Evolutionary conservation across 2,329 filamentous ascomycete genomes (phyloP).

Genomic region (Bipolaris bicolor): DNA sequence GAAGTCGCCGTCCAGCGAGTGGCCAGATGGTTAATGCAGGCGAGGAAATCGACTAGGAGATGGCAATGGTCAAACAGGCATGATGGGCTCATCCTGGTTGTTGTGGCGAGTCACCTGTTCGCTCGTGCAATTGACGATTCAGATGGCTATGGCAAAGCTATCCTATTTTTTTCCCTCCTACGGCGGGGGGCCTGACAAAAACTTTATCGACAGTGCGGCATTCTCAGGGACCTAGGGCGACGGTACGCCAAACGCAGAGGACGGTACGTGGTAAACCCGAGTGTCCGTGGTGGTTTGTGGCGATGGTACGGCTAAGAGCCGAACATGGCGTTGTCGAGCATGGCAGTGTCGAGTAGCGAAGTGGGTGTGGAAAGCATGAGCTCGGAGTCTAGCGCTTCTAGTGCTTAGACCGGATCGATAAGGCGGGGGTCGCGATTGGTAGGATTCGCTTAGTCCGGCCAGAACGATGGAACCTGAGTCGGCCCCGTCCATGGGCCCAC

Average conservation of each 20-base stretch:
- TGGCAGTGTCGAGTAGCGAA: neutral
- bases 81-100: constrained; percentile 2
- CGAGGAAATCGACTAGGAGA: neutral
- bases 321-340: neutral
- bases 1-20: neutral
- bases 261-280: neutral
- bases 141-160: neutral
- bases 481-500: constrained; percentile 1
- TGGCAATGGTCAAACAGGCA: neutral
- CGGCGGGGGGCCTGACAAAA: neutral
- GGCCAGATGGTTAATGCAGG: neutral
- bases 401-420: constrained; percentile 1
- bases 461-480: constrained; percentile 3
- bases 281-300: constrained; percentile 4
- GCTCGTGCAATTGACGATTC: neutral
- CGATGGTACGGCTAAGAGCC: constrained; percentile 9
- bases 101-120: neutral
- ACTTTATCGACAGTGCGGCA: neutral
- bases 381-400: neutral
- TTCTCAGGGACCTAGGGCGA: too few species aligned
- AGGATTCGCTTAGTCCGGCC: constrained; percentile 6
- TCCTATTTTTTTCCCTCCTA: neutral
- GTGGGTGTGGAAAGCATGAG: neutral
- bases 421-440: constrained; percentile 2
- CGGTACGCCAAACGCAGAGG: too few species aligned